Conservation (phyloP, 1,284 basidiomycete species). For the Acaromyces ingoldii region DNA sequence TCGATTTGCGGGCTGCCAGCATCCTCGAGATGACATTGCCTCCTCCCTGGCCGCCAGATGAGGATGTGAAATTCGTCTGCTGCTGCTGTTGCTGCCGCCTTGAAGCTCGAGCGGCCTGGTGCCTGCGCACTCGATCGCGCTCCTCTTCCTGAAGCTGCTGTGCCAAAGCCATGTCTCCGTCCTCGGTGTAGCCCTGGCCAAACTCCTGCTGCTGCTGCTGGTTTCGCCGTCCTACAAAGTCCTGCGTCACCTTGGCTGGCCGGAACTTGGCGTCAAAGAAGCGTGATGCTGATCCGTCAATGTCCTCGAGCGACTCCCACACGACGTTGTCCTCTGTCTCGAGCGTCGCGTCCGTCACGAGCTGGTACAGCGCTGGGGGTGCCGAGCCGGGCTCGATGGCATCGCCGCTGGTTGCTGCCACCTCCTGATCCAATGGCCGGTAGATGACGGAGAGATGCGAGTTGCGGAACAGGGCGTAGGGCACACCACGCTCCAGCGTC, state of each 20-base stretch:
- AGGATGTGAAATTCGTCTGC: neutral
- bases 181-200: conserved; percentile 15
- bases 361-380: conserved; percentile 60
- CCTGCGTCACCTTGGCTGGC: conserved; percentile 6
- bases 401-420: conserved; percentile 1
- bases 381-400: conserved; percentile 3
- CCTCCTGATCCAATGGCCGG: conserved; percentile 34
- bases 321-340: conserved; percentile 68
- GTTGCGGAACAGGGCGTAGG: conserved; percentile 77
- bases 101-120: conserved; percentile 18
- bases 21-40: neutral
- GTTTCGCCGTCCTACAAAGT: conserved; percentile 7
- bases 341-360: conserved; percentile 78
- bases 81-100: conserved; percentile 4
- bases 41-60: neutral
- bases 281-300: conserved; percentile 61
- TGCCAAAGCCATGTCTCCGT: conserved; percentile 33
- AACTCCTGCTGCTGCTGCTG: neutral
- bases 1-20: neutral
- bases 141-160: conserved; percentile 37
- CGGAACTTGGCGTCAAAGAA: conserved; percentile 33
- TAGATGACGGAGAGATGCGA: conserved; percentile 83
- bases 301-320: conserved; percentile 82
- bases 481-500: conserved; percentile 51
- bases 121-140: conserved; percentile 18